Conservation (phyloP, 2,329 filamentous ascomycete species). For the Monosporascus cannonballus region DNA sequence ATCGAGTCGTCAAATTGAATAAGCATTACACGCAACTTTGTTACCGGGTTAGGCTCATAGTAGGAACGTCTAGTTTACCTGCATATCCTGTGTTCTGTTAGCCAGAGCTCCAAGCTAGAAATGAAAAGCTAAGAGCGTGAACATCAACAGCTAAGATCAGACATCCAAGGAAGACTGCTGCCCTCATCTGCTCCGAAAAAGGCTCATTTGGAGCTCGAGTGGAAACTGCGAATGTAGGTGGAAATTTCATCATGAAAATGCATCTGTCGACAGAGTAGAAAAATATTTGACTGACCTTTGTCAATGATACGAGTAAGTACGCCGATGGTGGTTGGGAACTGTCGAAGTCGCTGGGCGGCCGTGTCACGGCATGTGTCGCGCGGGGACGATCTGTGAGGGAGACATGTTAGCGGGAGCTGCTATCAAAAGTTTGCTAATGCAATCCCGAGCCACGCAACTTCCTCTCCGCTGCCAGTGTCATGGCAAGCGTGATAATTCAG, state of each 20-base stretch:
- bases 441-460: too few relatives aligned
- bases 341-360: too few relatives aligned
- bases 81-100: neutral
- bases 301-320: too few relatives aligned
- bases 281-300: conserved; percentile 13
- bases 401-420: too few relatives aligned
- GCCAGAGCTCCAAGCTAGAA: neutral
- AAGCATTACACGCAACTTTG: too few relatives aligned
- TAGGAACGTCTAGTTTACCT: neutral
- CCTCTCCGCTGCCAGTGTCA: neutral
- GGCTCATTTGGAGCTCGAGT: conserved; percentile 67
- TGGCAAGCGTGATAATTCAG: conserved; percentile 44
- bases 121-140: neutral
- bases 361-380: too few relatives aligned
- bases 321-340: too few relatives aligned
- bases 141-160: conserved; percentile 40
- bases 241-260: conserved; percentile 62
- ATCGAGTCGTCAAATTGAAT: too few relatives aligned
- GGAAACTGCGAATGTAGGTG: conserved; percentile 83
- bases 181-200: conserved; percentile 64
- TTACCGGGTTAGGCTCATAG: too few relatives aligned
- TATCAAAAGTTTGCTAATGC: too few relatives aligned
- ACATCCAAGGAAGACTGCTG: conserved; percentile 69
- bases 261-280: neutral
- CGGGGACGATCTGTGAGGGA: too few relatives aligned